Evolutionary conservation across 116 monocot species (phyloP).

Genomic region (Cymodocea nodosa): DNA sequence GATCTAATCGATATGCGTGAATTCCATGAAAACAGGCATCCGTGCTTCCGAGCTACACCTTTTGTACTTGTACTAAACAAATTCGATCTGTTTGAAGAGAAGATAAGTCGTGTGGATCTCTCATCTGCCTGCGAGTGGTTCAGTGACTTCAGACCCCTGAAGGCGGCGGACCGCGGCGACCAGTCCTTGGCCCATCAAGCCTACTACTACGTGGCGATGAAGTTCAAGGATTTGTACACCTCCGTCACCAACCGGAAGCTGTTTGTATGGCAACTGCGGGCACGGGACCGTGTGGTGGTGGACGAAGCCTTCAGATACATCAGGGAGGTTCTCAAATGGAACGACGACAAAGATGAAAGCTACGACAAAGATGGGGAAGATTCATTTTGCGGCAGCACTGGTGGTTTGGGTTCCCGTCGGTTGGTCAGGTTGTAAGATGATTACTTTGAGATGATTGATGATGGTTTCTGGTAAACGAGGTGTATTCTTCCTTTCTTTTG

Average conservation of each 20-base stretch:
- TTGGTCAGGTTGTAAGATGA: too few relatives aligned
- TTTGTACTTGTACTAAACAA: slow-evolving; percentile 89
- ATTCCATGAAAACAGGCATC: slow-evolving; percentile 26
- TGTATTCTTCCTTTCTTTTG: too few relatives aligned
- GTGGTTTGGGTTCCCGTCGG: slow-evolving; percentile 9
- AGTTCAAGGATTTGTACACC: slow-evolving; percentile 77
- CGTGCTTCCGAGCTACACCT: slow-evolving; percentile 54
- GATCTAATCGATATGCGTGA: too few relatives aligned
- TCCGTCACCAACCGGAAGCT: slow-evolving; percentile 43
- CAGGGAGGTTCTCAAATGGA: slow-evolving; percentile 56
- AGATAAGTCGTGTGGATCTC: slow-evolving; percentile 33
- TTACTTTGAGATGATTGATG: too few relatives aligned
- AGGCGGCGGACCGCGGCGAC: slow-evolving; percentile 22
- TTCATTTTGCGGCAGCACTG: slow-evolving; percentile 70
- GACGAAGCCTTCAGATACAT: slow-evolving; percentile 62
- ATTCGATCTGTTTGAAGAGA: slow-evolving; percentile 79
- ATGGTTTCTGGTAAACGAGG: too few relatives aligned
- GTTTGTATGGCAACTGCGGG: slow-evolving; percentile 32
- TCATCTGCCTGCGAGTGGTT: slow-evolving; percentile 79
- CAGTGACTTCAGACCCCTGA: slow-evolving; percentile 57
- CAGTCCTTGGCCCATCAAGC: slow-evolving; percentile 73
- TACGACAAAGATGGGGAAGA: too few relatives aligned
- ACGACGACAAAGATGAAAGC: slow-evolving; percentile 29
- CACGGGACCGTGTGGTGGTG: slow-evolving; percentile 27
- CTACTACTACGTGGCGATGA: slow-evolving; percentile 75